Base-by-base conservation (phyloP, 129 eudicot species). In the Pseudognaphalium luteoalbum region DNA sequence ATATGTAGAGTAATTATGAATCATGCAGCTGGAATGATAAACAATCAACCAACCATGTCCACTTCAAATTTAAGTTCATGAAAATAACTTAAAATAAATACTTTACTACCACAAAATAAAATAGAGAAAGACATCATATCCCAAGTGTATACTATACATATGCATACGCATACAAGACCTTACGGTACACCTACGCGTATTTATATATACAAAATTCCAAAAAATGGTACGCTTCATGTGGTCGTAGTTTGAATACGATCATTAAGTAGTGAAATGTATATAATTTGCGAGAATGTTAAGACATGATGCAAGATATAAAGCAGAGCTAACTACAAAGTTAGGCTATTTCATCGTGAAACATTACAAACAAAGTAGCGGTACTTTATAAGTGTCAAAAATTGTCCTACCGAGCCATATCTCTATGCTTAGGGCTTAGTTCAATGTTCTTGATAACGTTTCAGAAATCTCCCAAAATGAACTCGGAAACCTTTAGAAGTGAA, bases 11-110 rank as follows among this genome's bases (percentile, higher is more conserved):
- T 20, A 54, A 30, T 28, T 33, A 78, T 69, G 62, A 70, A 35
- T 44, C 81, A 69, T 77, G 62, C 63, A 42, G 50, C 71, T 78
- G 70, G 61, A 42, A 69, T 69, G 80, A 74, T 75, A 50, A 63
- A 64, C 65, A 50, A 75, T 44, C 78, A 68, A 52, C 81, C 81
- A 76, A 56, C 61, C 74, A 56, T 58, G 67, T 56, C 81, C 16
- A 17, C 60, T 37, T 77, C 69, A 57, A 35, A 68, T 68, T 76
- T 7, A 76, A 54, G 47, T 52, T 59, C 7, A 67, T 35, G 19
- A 76, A 66, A 35, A 67, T 54, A 76, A 25, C 57, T 22, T 11
- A 66, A 51, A 56, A 33, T 64, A 64, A 64, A 12, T 75, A 28
- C 19, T 51, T 25, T 25, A 25, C 28, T 25, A 25, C 28, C 28